These are phyloP conservation scores for Cryphonectria japonica DNA, from an alignment of 2,329 filamentous ascomycete genomes.

Conservation along the genomic window DNA sequence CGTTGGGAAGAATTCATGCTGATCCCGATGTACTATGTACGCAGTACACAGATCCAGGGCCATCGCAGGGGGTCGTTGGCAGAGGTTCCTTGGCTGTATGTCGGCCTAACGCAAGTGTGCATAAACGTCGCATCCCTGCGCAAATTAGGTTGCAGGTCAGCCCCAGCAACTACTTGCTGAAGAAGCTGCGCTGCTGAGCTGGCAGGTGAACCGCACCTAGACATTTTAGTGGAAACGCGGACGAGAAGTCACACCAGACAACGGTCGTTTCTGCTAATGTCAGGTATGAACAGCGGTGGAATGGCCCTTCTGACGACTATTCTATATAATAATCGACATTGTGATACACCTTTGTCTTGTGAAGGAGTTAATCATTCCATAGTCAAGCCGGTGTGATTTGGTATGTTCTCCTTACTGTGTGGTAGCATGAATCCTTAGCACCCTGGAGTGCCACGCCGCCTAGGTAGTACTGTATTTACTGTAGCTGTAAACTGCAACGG, in stretches of 20 bases:
- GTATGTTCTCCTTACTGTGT: neutral
- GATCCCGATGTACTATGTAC: neutral
- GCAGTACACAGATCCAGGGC: neutral
- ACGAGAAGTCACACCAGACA: neutral
- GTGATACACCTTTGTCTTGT: neutral
- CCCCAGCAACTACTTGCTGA: neutral
- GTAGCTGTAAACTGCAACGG: neutral
- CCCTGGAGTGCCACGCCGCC: too few relatives aligned
- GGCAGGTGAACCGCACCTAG: neutral
- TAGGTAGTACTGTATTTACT: neutral
- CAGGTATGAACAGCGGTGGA: neutral
- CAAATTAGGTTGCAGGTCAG: constrained; percentile 7
- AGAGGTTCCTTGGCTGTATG: neutral
- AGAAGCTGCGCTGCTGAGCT: constrained; percentile 4
- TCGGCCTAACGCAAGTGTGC: constrained; percentile 6
- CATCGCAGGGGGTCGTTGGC: neutral
- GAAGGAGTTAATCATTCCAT: neutral
- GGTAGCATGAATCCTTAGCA: neutral
- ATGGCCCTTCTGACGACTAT: neutral
- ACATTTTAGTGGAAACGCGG: neutral
- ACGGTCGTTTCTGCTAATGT: neutral
- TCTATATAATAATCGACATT: neutral
- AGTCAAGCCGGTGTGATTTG: neutral
- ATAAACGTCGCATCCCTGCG: constrained; percentile 2
- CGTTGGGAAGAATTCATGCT: neutral